Percentiles rank a stretch among this genome's conserved stretches.
Evolutionary conservation across 148 eudicot genomes (phyloP).

Genomic region (Rheum nobile): DNA sequence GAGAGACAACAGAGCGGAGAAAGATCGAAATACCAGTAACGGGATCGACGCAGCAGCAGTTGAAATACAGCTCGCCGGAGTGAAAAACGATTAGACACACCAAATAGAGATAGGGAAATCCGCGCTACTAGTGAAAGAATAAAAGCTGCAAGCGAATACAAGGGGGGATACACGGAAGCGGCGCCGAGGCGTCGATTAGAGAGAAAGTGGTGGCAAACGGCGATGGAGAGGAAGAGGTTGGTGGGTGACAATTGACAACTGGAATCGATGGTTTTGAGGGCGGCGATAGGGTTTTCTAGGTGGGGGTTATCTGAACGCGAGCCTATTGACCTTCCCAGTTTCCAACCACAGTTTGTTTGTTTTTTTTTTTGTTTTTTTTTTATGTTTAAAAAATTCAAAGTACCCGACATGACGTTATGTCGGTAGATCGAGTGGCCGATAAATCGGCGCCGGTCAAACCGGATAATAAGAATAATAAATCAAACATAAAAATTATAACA

Average conservation of each 20-base stretch:
- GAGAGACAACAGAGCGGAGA: neutral
- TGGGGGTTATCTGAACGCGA: neutral
- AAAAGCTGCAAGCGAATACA: neutral
- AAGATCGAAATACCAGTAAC: neutral
- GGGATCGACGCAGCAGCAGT: neutral
- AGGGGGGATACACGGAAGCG: neutral
- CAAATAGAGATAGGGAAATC: neutral
- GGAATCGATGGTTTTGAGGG: neutral
- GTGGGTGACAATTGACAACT: neutral
- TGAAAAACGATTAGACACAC: neutral
- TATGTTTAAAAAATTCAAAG: no score
- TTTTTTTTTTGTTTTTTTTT: no score
- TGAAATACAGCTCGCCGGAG: neutral
- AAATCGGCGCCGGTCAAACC: no score
- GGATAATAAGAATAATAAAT: no score
- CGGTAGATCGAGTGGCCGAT: no score
- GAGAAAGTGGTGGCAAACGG: neutral
- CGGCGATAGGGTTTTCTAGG: conserved; percentile 3
- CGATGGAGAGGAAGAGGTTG: neutral
- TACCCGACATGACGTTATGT: no score
- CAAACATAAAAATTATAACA: no score
- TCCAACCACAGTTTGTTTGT: neutral
- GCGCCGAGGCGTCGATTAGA: neutral
- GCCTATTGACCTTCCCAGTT: neutral
- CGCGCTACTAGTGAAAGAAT: neutral